Conservation (phyloP, 192 early-diverging fungal species). For the Dissophora globulifera region DNA sequence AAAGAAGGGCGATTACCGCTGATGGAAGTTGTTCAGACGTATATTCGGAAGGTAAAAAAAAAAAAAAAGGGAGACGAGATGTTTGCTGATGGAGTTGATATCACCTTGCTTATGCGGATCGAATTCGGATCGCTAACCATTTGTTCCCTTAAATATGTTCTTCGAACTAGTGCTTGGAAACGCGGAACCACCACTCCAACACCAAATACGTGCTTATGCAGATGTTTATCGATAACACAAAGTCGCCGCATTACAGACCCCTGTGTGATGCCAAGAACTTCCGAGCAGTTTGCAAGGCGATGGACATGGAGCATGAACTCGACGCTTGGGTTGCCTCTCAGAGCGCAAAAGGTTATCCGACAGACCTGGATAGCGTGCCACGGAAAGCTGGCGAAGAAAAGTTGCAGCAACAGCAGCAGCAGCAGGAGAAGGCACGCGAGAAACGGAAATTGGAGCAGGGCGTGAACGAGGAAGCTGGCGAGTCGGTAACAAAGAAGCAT, state of each 20-base stretch:
- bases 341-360: conserved; percentile 24
- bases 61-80: too few species aligned
- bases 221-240: conserved; percentile 78
- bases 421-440: neutral
- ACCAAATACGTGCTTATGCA: conserved; percentile 92
- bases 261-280: conserved; percentile 64
- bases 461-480: neutral
- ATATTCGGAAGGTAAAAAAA: conserved; percentile 67
- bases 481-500: conserved; percentile 21
- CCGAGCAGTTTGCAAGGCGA: conserved; percentile 60
- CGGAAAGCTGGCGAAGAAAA: conserved; percentile 1
- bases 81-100: neutral
- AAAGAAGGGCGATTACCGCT: conserved; percentile 66
- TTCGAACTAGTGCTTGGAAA: conserved; percentile 68
- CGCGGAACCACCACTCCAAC: conserved; percentile 82
- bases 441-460: conserved; percentile 19
- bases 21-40: conserved; percentile 69
- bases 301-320: conserved; percentile 38
- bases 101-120: neutral
- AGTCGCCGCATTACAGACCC: conserved; percentile 55
- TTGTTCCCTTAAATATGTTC: too few species aligned
- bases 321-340: conserved; percentile 37
- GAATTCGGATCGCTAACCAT: too few species aligned
- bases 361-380: conserved; percentile 26
- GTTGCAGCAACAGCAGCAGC: neutral